Base-by-base conservation (phyloP, 1,139 yeast genomes). In the Citeromyces hawaiiensis region DNA sequence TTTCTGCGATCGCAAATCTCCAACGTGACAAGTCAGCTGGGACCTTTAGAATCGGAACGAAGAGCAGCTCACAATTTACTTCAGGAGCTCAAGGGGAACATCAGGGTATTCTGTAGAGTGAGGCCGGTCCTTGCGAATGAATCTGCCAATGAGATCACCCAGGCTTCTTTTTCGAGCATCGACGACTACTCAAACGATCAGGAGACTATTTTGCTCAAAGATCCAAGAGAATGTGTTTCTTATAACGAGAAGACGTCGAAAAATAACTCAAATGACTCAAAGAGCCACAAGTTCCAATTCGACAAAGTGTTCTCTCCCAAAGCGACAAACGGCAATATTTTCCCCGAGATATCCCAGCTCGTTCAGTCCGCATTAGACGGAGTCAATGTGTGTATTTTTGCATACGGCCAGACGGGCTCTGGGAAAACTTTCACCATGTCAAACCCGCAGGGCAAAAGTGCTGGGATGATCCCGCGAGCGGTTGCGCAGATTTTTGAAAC, bases 371-470 rank as follows among this genome's bases (percentile, higher is more conserved):
- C 94, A 0, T 58, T 91, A 25, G 96, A 91, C 60, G 98, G 98
- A 0, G 79, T 68, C 53, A 87, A 87, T 51, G 95, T 86, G 3
- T 87, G 96, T 56, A 87, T 91, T 2, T 87, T 91, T 63, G 96
- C 98, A 0, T 91, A 91, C 57, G 98, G 98, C 0, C 98, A 91
- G 59, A 91, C 98, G 0, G 97, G 98, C 0, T 87, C 96, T 0
- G 98, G 98, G 3, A 91, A 91, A 55, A 88, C 97, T 0, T 80
- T 63, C 55, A 91, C 98, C 0, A 91, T 91, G 98, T 72, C 93
- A 1, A 70, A 69, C 36, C 63, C 72, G 0, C 49, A 59, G 3
- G 80, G 77, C 51, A n/a, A n/a, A n/a, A n/a, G n/a, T n/a, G n/a
- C n/a, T n/a, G 98, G 98, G 17, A 76, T 91, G 68, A 85, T 88